Evolutionary conservation across 2,329 filamentous ascomycete genomes (phyloP), one percentile per base, ranked within the genome.

Genomic region (Byssochlamys sp.): DNA sequence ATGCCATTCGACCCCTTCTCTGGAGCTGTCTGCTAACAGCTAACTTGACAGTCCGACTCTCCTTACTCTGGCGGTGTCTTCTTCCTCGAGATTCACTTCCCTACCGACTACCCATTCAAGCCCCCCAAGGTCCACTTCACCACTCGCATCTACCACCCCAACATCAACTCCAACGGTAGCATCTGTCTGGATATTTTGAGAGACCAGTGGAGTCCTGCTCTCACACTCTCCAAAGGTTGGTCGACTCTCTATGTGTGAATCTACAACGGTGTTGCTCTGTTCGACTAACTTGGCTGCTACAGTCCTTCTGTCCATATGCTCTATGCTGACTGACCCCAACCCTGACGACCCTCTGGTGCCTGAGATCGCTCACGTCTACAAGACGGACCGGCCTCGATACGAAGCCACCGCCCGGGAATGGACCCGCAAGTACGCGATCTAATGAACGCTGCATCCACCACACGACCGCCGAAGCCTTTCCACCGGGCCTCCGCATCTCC

Each of bases 61-160:
- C 94, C 94, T 76, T 99, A 97, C 83, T 90, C 91, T 54, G 91
- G 92, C 75, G 94, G 94, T 72, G 92, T 99, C 68, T 99, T 99
- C 84, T 99, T 99, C 86, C 85, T 99, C 66, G 87, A 89, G 67
- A 99, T 99, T 73, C 91, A 96, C 80, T 97, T 99, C 83, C 94
- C 94, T 67, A 99, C 94, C 83, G 94, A 99, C 83, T 99, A 99
- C 79, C 94, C 94, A 49, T 99, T 99, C 84, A 99, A 99, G 88
- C 94, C 94, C 62, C 94, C 94, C 68, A 99, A 99, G 85, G 91
- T 99, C 79, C 96, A 96, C 88, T 99, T 99, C 84, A 97, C 91
- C 69, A 99, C 94, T 65, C 89, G 92, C 74, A 97, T 99, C 81
- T 99, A 99, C 77, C 94, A 99, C 81, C 94, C 94, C 71, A 99